Conservation (phyloP, 2,329 filamentous ascomycete species). For the Paradendryphiella salina region DNA sequence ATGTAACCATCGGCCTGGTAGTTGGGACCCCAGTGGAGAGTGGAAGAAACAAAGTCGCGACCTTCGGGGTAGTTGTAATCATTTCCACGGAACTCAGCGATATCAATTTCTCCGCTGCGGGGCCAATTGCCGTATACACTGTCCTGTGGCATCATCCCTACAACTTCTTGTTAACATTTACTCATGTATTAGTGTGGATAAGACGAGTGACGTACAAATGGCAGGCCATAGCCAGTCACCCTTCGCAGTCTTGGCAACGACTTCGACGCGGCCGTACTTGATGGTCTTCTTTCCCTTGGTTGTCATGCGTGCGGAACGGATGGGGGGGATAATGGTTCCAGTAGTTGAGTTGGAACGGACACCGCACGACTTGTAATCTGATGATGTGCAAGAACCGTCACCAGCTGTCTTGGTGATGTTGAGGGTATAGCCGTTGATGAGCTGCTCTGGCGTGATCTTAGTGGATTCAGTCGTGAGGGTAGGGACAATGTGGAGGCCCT, state of each 20-base stretch:
- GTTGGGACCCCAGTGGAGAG: constrained; percentile 72
- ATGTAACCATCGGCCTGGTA: constrained; percentile 30
- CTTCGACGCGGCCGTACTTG: constrained; percentile 79
- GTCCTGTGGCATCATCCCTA: constrained; percentile 61
- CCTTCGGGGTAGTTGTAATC: constrained; percentile 70
- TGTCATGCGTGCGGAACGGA: constrained; percentile 74
- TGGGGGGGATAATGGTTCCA: constrained; percentile 72
- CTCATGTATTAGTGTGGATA: too few relatives aligned
- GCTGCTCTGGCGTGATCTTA: constrained; percentile 67
- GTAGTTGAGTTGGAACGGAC: constrained; percentile 74
- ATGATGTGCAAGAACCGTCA: constrained; percentile 69
- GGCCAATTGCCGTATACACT: constrained; percentile 77
- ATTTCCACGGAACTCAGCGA: constrained; percentile 78
- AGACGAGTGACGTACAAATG: constrained; percentile 58
- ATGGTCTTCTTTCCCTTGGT: constrained; percentile 72
- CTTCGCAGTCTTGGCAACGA: constrained; percentile 71
- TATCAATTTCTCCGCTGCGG: constrained; percentile 78
- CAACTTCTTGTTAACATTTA: constrained; percentile 33
- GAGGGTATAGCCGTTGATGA: constrained; percentile 51
- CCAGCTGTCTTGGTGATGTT: constrained; percentile 31
- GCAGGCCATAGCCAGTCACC: constrained; percentile 89
- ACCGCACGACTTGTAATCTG: constrained; percentile 62
- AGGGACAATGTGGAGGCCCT: constrained; percentile 72
- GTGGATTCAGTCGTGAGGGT: constrained; percentile 69
- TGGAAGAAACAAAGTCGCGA: constrained; percentile 75